These are phyloP conservation scores for Myxozyma neotropica DNA, from an alignment of 805 yeast genomes.

Conservation along the genomic window DNA sequence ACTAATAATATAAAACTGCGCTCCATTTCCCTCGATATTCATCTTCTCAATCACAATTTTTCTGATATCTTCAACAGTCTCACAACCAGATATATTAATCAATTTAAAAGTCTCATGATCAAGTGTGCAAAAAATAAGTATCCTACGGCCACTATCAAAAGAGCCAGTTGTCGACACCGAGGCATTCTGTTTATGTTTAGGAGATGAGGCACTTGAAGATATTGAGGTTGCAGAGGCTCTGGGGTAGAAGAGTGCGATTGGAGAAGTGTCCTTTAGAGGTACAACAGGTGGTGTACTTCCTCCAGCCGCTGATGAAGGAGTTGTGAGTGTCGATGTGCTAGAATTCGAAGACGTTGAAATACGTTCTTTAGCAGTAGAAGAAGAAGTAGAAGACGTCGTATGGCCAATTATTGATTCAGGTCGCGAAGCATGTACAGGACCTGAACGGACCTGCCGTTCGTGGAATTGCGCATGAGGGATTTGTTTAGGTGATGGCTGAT, in stretches of 20 bases:
- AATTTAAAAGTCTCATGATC: conserved; percentile 62
- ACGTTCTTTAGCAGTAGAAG: not conserved
- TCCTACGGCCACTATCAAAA: conserved; percentile 1
- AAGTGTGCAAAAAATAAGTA: conserved; percentile 57
- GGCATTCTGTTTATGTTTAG: not conserved
- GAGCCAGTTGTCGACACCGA: not conserved
- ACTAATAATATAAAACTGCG: conserved; percentile 4
- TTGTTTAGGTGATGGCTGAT: conserved; percentile 4
- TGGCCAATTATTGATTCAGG: not conserved
- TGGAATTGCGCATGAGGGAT: conserved; percentile 11
- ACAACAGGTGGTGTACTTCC: not conserved
- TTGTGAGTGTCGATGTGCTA: not conserved
- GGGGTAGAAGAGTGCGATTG: not conserved
- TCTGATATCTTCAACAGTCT: conserved; percentile 70
- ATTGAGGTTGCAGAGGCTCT: not conserved
- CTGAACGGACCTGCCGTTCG: conserved; percentile 9
- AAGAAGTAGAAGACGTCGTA: not conserved
- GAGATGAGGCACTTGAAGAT: not conserved
- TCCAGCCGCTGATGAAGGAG: not conserved
- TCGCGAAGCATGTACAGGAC: not conserved
- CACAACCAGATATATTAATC: conserved; percentile 50
- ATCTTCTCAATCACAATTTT: conserved; percentile 41
- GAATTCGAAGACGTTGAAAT: not conserved
- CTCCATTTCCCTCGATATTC: conserved; percentile 39
- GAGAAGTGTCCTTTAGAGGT: not conserved